phyloP scores from a whole-genome alignment of 2,329 filamentous ascomycete genomes.

The Paraconiothyrium sp. region DNA sequence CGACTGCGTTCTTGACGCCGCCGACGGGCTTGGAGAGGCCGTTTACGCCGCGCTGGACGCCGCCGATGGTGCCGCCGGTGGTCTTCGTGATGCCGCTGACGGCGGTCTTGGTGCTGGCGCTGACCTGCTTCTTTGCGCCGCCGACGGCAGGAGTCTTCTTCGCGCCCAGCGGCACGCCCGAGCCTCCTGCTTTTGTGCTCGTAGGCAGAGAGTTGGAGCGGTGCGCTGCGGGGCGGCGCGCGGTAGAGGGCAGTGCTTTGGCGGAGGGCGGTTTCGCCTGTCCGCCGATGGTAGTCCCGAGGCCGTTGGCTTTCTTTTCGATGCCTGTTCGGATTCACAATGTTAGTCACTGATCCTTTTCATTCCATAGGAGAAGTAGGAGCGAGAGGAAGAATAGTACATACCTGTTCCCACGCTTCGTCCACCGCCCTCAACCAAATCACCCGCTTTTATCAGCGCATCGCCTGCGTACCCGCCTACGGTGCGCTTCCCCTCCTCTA shows the following conservation, averaged over 20 bases:
- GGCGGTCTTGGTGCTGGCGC: constrained; percentile 15
- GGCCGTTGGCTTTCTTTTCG: constrained; percentile 42
- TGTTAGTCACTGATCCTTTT: too few relatives aligned
- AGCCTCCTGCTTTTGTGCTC: constrained; percentile 27
- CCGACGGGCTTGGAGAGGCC: neutral
- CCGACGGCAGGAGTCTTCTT: constrained; percentile 40
- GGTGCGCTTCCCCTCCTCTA: constrained; percentile 47
- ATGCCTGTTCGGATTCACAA: constrained; percentile 31
- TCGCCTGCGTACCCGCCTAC: constrained; percentile 51
- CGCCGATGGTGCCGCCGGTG: neutral
- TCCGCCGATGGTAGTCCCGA: constrained; percentile 41
- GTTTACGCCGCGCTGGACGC: neutral
- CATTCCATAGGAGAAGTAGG: too few relatives aligned
- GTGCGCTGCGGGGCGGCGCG: constrained; percentile 41
- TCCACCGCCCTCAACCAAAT: constrained; percentile 47
- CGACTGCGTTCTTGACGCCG: neutral
- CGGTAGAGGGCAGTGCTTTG: constrained; percentile 42
- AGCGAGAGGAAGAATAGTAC: constrained; percentile 9
- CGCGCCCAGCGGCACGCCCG: constrained; percentile 34
- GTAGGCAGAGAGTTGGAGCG: constrained; percentile 47
- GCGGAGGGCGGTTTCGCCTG: constrained; percentile 38
- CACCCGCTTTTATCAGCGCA: constrained; percentile 49
- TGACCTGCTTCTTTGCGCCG: constrained; percentile 34
- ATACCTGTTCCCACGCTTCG: constrained; percentile 44
- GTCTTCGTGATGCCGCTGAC: constrained; percentile 3